These are phyloP conservation scores for Irineochytrium annulatum DNA, from an alignment of 192 early-diverging fungal species.

Conservation along the genomic window DNA sequence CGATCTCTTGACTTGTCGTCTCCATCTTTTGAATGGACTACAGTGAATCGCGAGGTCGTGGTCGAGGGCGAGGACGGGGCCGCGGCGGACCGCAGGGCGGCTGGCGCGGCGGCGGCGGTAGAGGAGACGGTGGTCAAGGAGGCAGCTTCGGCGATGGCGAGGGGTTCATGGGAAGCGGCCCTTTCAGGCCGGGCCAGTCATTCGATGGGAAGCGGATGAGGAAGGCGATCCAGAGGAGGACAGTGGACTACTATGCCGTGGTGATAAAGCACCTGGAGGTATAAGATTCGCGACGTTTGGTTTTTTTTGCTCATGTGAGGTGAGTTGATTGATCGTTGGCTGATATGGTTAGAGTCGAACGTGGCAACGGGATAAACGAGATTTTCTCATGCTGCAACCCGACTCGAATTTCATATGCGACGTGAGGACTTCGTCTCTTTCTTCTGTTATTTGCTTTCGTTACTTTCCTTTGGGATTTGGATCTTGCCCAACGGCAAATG, in stretches of 20 bases:
- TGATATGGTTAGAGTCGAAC: conserved; percentile 43
- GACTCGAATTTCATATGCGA: conserved; percentile 71
- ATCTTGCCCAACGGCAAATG: no score
- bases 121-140: neutral
- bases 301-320: neutral
- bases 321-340: no score
- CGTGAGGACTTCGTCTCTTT: conserved; percentile 43
- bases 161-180: neutral
- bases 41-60: neutral
- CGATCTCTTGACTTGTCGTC: no score
- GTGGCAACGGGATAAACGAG: conserved; percentile 50
- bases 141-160: neutral
- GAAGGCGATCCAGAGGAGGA: conserved; percentile 86
- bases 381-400: conserved; percentile 57
- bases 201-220: conserved; percentile 77
- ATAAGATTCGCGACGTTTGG: conserved; percentile 3
- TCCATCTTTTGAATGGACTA: neutral
- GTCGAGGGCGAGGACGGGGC: neutral
- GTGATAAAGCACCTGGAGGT: conserved; percentile 76
- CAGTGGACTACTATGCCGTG: conserved; percentile 88
- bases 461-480: no score
- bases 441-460: no score
- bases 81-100: neutral
- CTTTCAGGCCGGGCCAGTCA: neutral
- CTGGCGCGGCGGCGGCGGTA: neutral